Percentiles rank a stretch among this genome's conserved stretches.
Conservation (phyloP, 495 filamentous ascomycete species). For the Annulohypoxylon maeteangense region DNA sequence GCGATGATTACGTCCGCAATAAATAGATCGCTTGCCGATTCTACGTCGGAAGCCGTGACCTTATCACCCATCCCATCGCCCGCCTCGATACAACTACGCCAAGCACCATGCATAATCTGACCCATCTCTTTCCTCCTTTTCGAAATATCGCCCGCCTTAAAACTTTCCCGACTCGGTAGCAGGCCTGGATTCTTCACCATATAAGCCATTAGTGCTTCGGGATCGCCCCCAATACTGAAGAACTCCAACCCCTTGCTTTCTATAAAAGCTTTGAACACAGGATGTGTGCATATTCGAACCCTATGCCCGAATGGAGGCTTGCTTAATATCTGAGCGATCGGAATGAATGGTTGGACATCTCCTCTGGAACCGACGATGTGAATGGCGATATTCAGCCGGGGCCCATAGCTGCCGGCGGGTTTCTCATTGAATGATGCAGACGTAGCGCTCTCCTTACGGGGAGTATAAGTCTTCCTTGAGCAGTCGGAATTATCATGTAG, state of each 20-base stretch:
- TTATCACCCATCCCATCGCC: slow-evolving; percentile 51
- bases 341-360: slow-evolving; percentile 71
- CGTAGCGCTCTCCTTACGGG: background rate
- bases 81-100: slow-evolving; percentile 67
- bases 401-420: background rate
- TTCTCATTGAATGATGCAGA: slow-evolving; percentile 1
- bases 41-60: slow-evolving; percentile 49
- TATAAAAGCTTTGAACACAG: slow-evolving; percentile 68
- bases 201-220: slow-evolving; percentile 68
- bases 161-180: slow-evolving; percentile 58
- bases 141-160: slow-evolving; percentile 69
- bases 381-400: slow-evolving; percentile 68
- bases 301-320: slow-evolving; percentile 66
- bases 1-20: slow-evolving; percentile 75
- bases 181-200: slow-evolving; percentile 49
- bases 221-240: slow-evolving; percentile 72
- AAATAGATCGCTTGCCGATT: slow-evolving; percentile 61
- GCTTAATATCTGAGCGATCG: slow-evolving; percentile 58
- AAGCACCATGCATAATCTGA: slow-evolving; percentile 67
- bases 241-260: slow-evolving; percentile 65
- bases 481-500: slow-evolving; percentile 43
- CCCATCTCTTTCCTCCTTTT: slow-evolving; percentile 67
- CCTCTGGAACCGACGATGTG: slow-evolving; percentile 71
- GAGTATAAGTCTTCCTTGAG: slow-evolving; percentile 12
- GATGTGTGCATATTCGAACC: slow-evolving; percentile 72